Evolutionary conservation across 129 eudicot genomes (phyloP), one percentile per base, ranked within the genome.

Genomic region (Tagetes erecta): DNA sequence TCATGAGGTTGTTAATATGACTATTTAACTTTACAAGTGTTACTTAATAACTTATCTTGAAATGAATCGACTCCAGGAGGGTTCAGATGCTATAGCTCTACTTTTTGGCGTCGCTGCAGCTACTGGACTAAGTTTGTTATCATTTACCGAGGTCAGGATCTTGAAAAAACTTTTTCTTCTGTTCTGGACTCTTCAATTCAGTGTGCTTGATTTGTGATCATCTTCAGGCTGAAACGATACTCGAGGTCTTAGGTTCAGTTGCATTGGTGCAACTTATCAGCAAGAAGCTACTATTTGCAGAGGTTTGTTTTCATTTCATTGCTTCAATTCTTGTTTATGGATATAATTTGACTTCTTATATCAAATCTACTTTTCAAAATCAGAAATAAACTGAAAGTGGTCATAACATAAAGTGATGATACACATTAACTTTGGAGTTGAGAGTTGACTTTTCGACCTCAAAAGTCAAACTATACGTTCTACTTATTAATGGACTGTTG

Each of bases 281-380:
- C 96, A 91, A 85, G 88, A 94, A 94, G 76, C 81, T 94, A 76
- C 92, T 94, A 49, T 91, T 77, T 82, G 96, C 96, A 11, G 97
- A 94, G 99, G 99, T 87, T 52, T 55, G 85, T 84, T 44, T 36
- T 67, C 59, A 36, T 47, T 63, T 47, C 51, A 37, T 50, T 47
- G 12, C 74, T 44, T 12, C 46, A 4, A 1, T 76, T 38, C 73
- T 38, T 76, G 33, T 30, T 74, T 20, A 49, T 64, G 11, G 10
- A 64, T 39, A 55, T 35, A 50, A 3, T 36, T 47, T 27, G 37
- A 64, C 30, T 36, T 49, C 12, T 11, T 1, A 13, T 9, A 34
- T 38, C 53, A 49, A 50, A 39, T 72, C 68, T 57, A 68, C 73
- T 5, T 34, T 14, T 58, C 8, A 14, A 14, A 20, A 52, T 69